A percentile compares a stretch with the other conserved stretches of the same genome.
These are phyloP conservation scores for Rhizoclosmatium sp. DNA, from an alignment of 192 early-diverging fungal genomes.

Conservation along the genomic window DNA sequence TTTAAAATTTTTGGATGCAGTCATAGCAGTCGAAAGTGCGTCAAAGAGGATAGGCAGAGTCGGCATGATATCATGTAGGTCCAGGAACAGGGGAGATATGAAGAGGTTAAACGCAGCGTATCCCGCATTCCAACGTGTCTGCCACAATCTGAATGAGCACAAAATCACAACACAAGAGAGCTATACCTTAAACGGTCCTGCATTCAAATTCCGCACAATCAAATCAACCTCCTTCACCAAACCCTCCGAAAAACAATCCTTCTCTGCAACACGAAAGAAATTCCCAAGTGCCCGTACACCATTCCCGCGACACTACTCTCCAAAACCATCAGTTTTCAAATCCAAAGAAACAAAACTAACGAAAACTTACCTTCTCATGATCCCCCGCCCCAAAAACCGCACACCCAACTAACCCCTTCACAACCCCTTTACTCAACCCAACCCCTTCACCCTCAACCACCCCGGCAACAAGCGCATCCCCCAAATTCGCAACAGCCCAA, in stretches of 20 bases:
- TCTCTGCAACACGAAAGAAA: constrained; percentile 60
- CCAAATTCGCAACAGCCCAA: constrained; percentile 82
- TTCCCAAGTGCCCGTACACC: constrained; percentile 77
- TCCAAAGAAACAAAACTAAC: not conserved
- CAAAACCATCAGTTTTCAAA: not conserved
- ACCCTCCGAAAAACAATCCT: constrained; percentile 51
- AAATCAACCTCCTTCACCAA: constrained; percentile 55
- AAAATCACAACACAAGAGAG: constrained; percentile 5
- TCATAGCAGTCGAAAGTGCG: constrained; percentile 60
- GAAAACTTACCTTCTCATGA: constrained; percentile 71
- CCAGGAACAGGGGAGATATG: constrained; percentile 10
- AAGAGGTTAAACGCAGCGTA: constrained; percentile 74
- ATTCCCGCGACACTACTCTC: constrained; percentile 66
- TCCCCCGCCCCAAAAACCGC: constrained; percentile 64
- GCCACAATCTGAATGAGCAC: not conserved
- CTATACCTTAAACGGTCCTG: constrained; percentile 67
- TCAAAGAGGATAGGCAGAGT: constrained; percentile 60
- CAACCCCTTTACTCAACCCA: constrained; percentile 49
- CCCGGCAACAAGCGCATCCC: constrained; percentile 67
- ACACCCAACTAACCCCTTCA: constrained; percentile 57
- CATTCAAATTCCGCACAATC: constrained; percentile 68
- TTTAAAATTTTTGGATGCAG: constrained; percentile 76
- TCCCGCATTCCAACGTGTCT: constrained; percentile 85
- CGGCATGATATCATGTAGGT: constrained; percentile 14
- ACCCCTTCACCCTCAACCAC: constrained; percentile 78